phyloP scores from a whole-genome alignment of 1,139 yeast genomes.

The Blastobotrys illinoisensis region DNA sequence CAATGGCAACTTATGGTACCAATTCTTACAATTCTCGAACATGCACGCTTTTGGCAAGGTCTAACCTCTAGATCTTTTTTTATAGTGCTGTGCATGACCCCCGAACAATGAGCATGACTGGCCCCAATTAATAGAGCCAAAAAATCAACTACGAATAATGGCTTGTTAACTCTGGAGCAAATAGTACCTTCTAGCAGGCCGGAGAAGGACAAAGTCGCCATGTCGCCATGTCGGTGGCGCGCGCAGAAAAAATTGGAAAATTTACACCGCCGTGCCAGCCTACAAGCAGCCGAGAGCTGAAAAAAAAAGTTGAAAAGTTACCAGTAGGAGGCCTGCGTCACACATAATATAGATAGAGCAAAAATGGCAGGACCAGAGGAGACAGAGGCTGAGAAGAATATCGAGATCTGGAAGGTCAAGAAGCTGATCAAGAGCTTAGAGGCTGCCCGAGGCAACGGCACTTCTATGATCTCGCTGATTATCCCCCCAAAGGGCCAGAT shows the following conservation, averaged over 20 bases:
- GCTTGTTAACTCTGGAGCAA: too few relatives aligned
- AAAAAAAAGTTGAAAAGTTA: neutral
- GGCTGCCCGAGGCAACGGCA: constrained; percentile 94
- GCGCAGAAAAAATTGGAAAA: neutral
- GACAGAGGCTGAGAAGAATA: constrained; percentile 84
- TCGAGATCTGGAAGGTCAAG: constrained; percentile 98
- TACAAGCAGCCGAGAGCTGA: neutral
- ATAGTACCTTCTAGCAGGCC: too few relatives aligned
- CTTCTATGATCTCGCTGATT: constrained; percentile 94
- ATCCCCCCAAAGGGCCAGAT: constrained; percentile 93
- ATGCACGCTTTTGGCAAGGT: too few relatives aligned
- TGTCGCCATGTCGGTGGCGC: neutral
- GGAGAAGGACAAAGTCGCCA: too few relatives aligned
- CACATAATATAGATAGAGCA: neutral
- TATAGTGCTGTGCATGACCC: too few relatives aligned
- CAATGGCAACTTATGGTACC: too few relatives aligned
- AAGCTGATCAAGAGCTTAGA: constrained; percentile 70
- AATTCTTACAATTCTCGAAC: too few relatives aligned
- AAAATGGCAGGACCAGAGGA: constrained; percentile 17
- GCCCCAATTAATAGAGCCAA: too few relatives aligned
- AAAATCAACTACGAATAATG: too few relatives aligned
- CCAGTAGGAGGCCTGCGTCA: neutral
- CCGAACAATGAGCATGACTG: too few relatives aligned
- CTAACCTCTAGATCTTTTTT: too few relatives aligned
- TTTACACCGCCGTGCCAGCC: neutral